Conservation (phyloP, 176 grass and related monocot species). For the Rhynchospora breviuscula region DNA sequence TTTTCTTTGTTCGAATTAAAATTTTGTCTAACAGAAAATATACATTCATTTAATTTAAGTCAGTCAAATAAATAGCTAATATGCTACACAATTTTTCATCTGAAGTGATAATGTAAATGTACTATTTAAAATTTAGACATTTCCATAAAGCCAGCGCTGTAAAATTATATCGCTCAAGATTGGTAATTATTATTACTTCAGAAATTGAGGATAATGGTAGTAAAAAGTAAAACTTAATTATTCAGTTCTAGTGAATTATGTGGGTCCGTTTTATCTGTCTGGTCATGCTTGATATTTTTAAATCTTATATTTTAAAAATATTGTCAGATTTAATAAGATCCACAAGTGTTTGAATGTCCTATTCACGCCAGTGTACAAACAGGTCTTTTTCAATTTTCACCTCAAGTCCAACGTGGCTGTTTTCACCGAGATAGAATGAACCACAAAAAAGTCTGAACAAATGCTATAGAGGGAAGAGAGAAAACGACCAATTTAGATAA, state of each 20-base stretch:
- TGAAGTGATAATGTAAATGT: too few relatives aligned
- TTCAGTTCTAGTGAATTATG: not conserved
- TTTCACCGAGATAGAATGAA: conserved; percentile 18
- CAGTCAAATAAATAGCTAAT: too few relatives aligned
- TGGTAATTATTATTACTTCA: not conserved
- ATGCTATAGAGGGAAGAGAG: conserved; percentile 1
- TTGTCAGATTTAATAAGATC: conserved; percentile 11
- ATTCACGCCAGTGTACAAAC: not conserved
- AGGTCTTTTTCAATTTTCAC: conserved; percentile 7
- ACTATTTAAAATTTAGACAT: too few relatives aligned
- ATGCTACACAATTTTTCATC: too few relatives aligned
- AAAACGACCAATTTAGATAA: not conserved
- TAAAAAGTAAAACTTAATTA: not conserved
- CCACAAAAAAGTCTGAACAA: conserved; percentile 12
- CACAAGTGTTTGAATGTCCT: conserved; percentile 1
- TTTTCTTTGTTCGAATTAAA: too few relatives aligned
- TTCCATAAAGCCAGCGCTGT: too few relatives aligned
- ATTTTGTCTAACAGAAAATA: too few relatives aligned
- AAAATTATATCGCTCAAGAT: not conserved
- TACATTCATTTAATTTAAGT: too few relatives aligned
- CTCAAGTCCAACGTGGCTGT: conserved; percentile 8
- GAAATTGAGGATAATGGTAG: not conserved
- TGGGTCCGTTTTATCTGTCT: not conserved
- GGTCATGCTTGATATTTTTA: not conserved
- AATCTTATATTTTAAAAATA: not conserved